phyloP scores from a whole-genome alignment of 208 protist genomes.

The Zelonia costaricensis region DNA sequence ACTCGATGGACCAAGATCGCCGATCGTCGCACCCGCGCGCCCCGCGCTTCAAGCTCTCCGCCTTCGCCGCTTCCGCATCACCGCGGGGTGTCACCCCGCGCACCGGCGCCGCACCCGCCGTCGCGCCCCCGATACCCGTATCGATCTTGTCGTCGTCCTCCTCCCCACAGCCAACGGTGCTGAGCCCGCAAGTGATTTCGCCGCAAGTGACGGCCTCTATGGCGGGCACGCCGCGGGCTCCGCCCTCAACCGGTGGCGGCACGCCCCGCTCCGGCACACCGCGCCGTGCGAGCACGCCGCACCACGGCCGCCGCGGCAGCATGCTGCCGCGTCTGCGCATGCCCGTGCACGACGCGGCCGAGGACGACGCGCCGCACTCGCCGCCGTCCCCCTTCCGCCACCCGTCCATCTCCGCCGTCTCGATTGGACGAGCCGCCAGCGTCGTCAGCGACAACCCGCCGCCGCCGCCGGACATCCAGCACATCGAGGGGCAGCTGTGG shows the following conservation, averaged over 20 bases:
- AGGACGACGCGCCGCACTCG: background rate
- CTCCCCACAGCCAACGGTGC: no score
- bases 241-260: no score
- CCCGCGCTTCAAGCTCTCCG: background rate
- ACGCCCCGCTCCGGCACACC: no score
- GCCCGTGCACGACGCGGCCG: slow-evolving; percentile 12
- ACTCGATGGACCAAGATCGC: background rate
- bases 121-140: no score
- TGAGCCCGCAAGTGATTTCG: no score
- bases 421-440: slow-evolving; percentile 7
- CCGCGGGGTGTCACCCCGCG: no score
- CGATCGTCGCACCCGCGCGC: background rate
- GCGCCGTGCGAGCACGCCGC: background rate
- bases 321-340: slow-evolving; percentile 22
- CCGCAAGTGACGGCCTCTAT: background rate
- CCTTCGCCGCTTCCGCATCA: no score
- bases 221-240: background rate
- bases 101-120: no score
- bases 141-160: no score
- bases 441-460: slow-evolving; percentile 13
- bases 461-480: slow-evolving; percentile 14
- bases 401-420: slow-evolving; percentile 7
- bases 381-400: slow-evolving; percentile 1
- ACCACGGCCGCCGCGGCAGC: slow-evolving; percentile 7
- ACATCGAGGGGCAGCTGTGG: slow-evolving; percentile 61